Conservation (phyloP, 805 yeast species). For the Lachancea nothofagi region DNA sequence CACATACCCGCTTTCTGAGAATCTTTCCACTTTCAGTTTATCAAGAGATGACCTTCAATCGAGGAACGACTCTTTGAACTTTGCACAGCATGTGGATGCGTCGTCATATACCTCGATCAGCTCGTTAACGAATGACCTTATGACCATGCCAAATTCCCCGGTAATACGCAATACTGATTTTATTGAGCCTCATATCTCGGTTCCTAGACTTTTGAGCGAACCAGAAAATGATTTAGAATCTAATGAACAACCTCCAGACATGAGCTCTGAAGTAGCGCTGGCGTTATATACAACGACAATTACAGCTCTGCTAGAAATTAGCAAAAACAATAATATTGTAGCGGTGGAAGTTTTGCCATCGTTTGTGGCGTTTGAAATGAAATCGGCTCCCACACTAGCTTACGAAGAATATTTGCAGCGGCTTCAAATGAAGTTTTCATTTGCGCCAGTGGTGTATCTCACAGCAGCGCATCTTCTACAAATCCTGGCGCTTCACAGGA, state of each 20-base stretch:
- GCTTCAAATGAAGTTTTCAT: slow-evolving; percentile 29
- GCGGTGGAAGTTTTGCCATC: background rate
- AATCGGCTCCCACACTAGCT: slow-evolving; percentile 26
- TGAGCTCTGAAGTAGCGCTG: slow-evolving; percentile 7
- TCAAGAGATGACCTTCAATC: background rate
- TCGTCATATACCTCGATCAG: background rate
- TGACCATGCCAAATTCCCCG: slow-evolving; percentile 2
- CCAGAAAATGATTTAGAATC: background rate
- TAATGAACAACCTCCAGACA: slow-evolving; percentile 5
- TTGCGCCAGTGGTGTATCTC: slow-evolving; percentile 24
- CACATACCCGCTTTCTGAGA: slow-evolving; percentile 8
- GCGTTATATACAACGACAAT: slow-evolving; percentile 6
- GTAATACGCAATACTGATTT: background rate
- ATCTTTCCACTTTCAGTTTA: slow-evolving; percentile 5
- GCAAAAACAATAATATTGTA: background rate
- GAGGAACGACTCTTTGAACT: background rate
- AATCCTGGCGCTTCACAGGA: slow-evolving; percentile 16
- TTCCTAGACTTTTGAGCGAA: background rate
- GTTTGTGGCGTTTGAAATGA: slow-evolving; percentile 22
- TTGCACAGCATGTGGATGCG: background rate
- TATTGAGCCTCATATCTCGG: background rate
- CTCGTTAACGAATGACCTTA: slow-evolving; percentile 2
- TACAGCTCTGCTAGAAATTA: background rate
- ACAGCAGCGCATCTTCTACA: slow-evolving; percentile 25
- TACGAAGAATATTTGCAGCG: slow-evolving; percentile 22